Percentiles rank a stretch among this genome's conserved stretches.
Conservation (phyloP, 495 filamentous ascomycete species). For the Hypoxylon rickii region DNA sequence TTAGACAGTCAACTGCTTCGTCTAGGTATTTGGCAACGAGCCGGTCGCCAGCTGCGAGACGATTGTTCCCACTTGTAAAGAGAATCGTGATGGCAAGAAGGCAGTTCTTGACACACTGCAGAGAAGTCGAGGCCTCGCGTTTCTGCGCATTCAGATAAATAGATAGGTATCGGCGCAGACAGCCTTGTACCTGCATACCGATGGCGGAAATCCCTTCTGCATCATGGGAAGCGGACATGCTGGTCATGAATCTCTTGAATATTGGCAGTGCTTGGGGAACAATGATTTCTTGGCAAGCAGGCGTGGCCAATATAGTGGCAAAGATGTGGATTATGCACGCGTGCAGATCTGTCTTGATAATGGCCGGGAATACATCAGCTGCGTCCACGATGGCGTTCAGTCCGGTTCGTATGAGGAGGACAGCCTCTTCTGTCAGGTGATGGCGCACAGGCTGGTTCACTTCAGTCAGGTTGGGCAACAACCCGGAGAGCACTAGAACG, state of each 20-base stretch:
- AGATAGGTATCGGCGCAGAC: constrained; percentile 75
- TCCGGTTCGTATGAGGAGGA: constrained; percentile 75
- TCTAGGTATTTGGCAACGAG: constrained; percentile 70
- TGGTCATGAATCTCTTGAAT: constrained; percentile 85
- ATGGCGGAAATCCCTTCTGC: constrained; percentile 44
- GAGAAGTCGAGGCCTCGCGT: constrained; percentile 75
- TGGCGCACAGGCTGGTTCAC: constrained; percentile 70
- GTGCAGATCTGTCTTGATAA: constrained; percentile 96
- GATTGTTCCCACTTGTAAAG: constrained; percentile 75
- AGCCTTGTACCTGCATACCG: constrained; percentile 64
- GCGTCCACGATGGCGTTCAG: constrained; percentile 90
- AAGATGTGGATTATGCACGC: constrained; percentile 98
- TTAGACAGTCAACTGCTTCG: constrained; percentile 83
- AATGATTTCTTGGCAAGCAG: constrained; percentile 81
- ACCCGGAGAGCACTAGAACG: constrained; percentile 83
- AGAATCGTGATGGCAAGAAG: constrained; percentile 87
- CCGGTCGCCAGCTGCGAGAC: constrained; percentile 72
- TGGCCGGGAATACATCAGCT: constrained; percentile 89
- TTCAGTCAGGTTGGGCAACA: constrained; percentile 86
- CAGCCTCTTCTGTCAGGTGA: constrained; percentile 78
- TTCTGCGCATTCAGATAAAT: constrained; percentile 84
- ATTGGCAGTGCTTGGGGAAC: constrained; percentile 91
- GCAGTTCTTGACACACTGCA: constrained; percentile 91
- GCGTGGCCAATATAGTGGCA: constrained; percentile 85
- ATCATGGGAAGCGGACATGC: constrained; percentile 59